Conservation (phyloP, 2,329 filamentous ascomycete species). For the Aspergillus aculeatus region DNA sequence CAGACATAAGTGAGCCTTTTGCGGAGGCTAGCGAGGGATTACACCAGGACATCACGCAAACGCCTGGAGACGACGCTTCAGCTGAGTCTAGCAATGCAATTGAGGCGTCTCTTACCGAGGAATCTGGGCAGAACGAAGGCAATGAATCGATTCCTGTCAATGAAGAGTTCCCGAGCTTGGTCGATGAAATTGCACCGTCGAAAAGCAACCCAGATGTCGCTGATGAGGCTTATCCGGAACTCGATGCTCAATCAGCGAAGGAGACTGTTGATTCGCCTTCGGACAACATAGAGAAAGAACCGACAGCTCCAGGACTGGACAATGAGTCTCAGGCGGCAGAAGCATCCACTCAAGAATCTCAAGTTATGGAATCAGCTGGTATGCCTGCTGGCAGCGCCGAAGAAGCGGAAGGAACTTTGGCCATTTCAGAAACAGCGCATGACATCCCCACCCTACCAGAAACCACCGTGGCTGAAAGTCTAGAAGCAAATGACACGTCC, state of each 20-base stretch:
- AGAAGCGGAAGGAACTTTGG: not conserved
- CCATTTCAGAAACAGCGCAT: not conserved
- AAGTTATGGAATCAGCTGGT: not conserved
- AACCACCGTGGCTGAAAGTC: not conserved
- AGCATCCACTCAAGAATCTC: not conserved
- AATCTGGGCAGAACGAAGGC: not conserved
- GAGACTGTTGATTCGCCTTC: not conserved
- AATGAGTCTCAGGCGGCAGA: not conserved
- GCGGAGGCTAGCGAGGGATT: not conserved
- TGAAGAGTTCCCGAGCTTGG: not conserved
- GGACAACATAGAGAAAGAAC: not conserved
- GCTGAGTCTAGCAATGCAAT: not conserved
- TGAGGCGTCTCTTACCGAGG: not conserved
- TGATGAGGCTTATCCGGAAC: not conserved
- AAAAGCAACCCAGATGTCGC: not conserved
- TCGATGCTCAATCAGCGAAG: not conserved
- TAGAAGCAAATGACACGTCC: not conserved
- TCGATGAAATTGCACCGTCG: not conserved
- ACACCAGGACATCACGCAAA: not conserved
- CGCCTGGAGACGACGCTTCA: not conserved
- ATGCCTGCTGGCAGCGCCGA: not conserved
- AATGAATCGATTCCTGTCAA: not conserved
- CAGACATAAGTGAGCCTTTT: slow-evolving; percentile 6
- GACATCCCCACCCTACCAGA: not conserved
- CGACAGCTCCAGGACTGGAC: no score